Conservation (phyloP, 1,284 basidiomycete genomes). For the Tylopilus sp. region DNA sequence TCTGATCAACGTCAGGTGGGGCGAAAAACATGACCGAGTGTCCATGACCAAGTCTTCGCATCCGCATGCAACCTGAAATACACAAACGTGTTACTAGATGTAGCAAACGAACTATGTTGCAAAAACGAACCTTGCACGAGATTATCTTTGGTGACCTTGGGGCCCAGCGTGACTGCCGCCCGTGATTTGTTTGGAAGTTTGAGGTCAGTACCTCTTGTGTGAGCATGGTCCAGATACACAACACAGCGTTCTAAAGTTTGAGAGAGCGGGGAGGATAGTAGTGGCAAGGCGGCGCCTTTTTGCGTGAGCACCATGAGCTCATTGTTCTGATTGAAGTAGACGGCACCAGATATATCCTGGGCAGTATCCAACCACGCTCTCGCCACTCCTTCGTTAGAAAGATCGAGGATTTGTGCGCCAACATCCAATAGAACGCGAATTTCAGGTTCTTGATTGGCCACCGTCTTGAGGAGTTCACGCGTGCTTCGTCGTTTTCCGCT, state of each 20-base stretch:
- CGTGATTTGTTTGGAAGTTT: constrained; percentile 55
- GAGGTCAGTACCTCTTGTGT: constrained; percentile 65
- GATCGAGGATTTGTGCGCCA: constrained; percentile 65
- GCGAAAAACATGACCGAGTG: constrained; percentile 62
- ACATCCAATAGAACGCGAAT: constrained; percentile 42
- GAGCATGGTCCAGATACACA: constrained; percentile 65
- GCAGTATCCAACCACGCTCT: constrained; percentile 51
- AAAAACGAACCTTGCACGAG: constrained; percentile 57
- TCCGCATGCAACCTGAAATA: constrained; percentile 52
- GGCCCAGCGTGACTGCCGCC: constrained; percentile 62
- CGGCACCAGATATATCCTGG: constrained; percentile 47
- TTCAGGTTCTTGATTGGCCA: not conserved
- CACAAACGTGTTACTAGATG: too few species aligned
- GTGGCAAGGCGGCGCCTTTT: constrained; percentile 47
- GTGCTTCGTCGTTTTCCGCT: not conserved
- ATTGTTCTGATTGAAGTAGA: constrained; percentile 59
- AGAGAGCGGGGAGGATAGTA: constrained; percentile 54
- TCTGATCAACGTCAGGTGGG: constrained; percentile 54
- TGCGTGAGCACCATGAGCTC: constrained; percentile 52
- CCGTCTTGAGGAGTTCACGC: not conserved
- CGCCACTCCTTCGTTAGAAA: constrained; percentile 53
- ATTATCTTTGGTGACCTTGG: constrained; percentile 62
- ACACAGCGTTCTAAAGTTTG: constrained; percentile 54
- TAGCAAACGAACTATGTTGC: too few species aligned
- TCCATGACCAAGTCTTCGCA: constrained; percentile 59